A percentile compares a stretch with the other conserved stretches of the same genome.
phyloP scores from a whole-genome alignment of 495 filamentous ascomycete species.

The Staphylotrichum tortipilum region DNA sequence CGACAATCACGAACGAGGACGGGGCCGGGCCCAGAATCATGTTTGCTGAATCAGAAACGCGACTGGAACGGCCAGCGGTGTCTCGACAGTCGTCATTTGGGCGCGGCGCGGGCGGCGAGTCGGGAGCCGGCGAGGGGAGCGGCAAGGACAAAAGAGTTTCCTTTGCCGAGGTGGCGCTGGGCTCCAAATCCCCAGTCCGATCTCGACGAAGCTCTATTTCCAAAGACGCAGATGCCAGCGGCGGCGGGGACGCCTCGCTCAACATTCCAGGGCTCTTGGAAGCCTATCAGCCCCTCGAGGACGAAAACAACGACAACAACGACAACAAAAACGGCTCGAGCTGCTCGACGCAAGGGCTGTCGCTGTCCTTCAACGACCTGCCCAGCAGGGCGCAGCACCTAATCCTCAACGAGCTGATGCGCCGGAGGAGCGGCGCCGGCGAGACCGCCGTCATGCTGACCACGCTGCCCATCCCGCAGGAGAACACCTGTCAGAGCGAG shows the following conservation, averaged over 20 bases:
- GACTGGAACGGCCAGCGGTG: slow-evolving; percentile 32
- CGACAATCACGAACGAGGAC: slow-evolving; percentile 56
- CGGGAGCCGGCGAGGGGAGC: slow-evolving; percentile 39
- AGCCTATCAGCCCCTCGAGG: slow-evolving; percentile 19
- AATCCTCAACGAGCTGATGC: slow-evolving; percentile 78
- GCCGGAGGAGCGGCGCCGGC: slow-evolving; percentile 50
- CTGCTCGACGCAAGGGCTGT: slow-evolving; percentile 51
- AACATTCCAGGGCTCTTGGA: slow-evolving; percentile 30
- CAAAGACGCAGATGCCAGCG: slow-evolving; percentile 9
- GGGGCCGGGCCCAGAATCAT: slow-evolving; percentile 65
- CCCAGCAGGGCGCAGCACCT: slow-evolving; percentile 75
- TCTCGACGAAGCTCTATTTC: slow-evolving; percentile 27
- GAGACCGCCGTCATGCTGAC: slow-evolving; percentile 79
- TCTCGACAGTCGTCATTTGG: slow-evolving; percentile 41
- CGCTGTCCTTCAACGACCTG: slow-evolving; percentile 77
- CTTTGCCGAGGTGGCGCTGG: slow-evolving; percentile 42
- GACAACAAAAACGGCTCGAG: slow-evolving; percentile 41
- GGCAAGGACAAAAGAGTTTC: slow-evolving; percentile 58
- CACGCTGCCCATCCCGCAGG: slow-evolving; percentile 66
- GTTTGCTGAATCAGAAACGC: slow-evolving; percentile 50
- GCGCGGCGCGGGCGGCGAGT: slow-evolving; percentile 50
- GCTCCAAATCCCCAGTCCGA: slow-evolving; percentile 12
- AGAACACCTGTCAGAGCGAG: slow-evolving; percentile 63
- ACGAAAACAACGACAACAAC: slow-evolving; percentile 22
- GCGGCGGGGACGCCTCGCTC: slow-evolving; percentile 20